Conservation (phyloP, 1,284 basidiomycete species). For the Ustilago loliicola region DNA sequence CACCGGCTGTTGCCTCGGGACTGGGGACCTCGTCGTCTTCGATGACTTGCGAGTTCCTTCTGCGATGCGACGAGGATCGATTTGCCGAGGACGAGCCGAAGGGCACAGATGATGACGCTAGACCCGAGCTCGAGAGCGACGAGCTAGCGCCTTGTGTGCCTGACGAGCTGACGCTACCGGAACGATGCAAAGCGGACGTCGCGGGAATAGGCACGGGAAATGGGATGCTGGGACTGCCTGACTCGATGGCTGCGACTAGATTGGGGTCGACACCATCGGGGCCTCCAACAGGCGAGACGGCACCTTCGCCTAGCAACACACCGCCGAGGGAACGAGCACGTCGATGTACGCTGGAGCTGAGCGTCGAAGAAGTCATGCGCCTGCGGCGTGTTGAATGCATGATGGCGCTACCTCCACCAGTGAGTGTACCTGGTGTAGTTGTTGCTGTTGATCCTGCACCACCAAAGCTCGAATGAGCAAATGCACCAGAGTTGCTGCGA, state of each 20-base stretch:
- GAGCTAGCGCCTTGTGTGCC: slow-evolving; percentile 44
- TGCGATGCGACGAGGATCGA: slow-evolving; percentile 21
- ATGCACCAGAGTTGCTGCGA: slow-evolving; percentile 40
- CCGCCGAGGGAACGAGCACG: slow-evolving; percentile 66
- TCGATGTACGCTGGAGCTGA: slow-evolving; percentile 58
- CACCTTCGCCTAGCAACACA: slow-evolving; percentile 51
- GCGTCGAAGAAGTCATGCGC: slow-evolving; percentile 45
- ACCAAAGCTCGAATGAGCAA: slow-evolving; percentile 32
- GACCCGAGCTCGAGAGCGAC: slow-evolving; percentile 34
- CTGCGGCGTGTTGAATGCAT: slow-evolving; percentile 34
- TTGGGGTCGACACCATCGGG: slow-evolving; percentile 69
- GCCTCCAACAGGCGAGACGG: slow-evolving; percentile 64
- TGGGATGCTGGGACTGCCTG: slow-evolving; percentile 53
- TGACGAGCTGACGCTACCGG: slow-evolving; percentile 48
- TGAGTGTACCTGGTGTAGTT: slow-evolving; percentile 33
- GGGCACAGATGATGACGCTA: slow-evolving; percentile 40
- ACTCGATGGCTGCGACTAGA: slow-evolving; percentile 66
- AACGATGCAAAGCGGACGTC: slow-evolving; percentile 35
- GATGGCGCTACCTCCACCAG: slow-evolving; percentile 43
- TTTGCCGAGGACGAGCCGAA: slow-evolving; percentile 23
- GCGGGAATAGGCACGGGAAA: slow-evolving; percentile 41
- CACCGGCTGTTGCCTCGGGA: slow-evolving; percentile 6
- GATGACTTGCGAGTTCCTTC: slow-evolving; percentile 36
- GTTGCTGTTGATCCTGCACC: slow-evolving; percentile 32
- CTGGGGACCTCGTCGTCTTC: slow-evolving; percentile 30